phyloP scores from a whole-genome alignment of 805 yeast species.

The Monosporozyma siamensis region DNA sequence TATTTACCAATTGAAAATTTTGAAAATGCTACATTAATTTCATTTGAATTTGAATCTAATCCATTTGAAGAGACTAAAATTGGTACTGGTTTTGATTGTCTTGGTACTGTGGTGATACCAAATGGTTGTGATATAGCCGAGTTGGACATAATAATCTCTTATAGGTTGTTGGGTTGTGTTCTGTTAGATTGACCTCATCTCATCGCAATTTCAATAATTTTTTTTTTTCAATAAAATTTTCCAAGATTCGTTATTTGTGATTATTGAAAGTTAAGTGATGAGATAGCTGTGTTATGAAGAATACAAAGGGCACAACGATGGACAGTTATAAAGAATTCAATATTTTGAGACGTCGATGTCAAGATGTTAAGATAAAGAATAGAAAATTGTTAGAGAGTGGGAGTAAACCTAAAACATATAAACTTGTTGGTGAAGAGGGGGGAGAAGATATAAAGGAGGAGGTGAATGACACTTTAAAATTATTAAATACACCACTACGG shows the following conservation, averaged over 20 bases:
- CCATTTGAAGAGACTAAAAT: conserved; percentile 8
- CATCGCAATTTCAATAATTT: conserved; percentile 2
- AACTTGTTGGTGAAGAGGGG: conserved; percentile 9
- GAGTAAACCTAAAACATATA: conserved; percentile 21
- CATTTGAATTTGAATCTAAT: conserved; percentile 17
- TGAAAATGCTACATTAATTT: conserved; percentile 28
- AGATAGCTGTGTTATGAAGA: not conserved
- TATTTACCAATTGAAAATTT: conserved; percentile 30
- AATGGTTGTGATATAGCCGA: conserved; percentile 27
- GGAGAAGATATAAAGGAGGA: conserved; percentile 3
- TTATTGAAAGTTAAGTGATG: not conserved
- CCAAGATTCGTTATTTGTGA: not conserved
- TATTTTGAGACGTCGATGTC: conserved; percentile 13
- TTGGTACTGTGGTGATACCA: conserved; percentile 27
- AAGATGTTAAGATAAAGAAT: conserved; percentile 14
- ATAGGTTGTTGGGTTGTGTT: too few species aligned
- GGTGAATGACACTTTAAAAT: conserved; percentile 1
- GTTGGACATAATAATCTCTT: too few species aligned
- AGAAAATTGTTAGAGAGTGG: conserved; percentile 16
- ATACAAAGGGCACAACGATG: not conserved
- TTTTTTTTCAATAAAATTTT: too few species aligned
- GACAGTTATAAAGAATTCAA: not conserved
- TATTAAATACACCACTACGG: conserved; percentile 18
- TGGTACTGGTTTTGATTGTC: conserved; percentile 10
- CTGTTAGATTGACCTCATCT: not conserved